Evolutionary conservation across 176 grass and related monocot species (phyloP).

Genomic region (Poa pratensis): DNA sequence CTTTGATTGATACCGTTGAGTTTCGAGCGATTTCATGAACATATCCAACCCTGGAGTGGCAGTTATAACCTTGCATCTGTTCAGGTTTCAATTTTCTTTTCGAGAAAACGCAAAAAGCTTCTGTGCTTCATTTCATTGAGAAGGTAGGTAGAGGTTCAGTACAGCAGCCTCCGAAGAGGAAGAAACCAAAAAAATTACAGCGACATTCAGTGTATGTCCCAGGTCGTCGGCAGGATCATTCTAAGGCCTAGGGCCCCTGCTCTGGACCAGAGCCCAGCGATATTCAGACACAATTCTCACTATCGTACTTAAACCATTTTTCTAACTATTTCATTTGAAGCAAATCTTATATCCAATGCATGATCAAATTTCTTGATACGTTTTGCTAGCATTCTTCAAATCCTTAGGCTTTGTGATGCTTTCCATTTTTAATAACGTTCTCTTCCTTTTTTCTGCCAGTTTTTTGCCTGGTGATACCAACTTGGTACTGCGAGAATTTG

Average conservation of each 20-base stretch:
- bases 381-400: background rate
- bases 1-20: constrained; percentile 1
- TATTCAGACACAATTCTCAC: constrained; percentile 8
- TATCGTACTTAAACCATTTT: background rate
- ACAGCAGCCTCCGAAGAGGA: too few relatives aligned
- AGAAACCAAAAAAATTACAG: too few relatives aligned
- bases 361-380: background rate
- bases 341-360: background rate
- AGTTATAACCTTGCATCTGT: background rate
- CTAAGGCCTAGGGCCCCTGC: too few relatives aligned
- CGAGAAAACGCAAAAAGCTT: too few relatives aligned
- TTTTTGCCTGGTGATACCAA: constrained; percentile 79
- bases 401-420: background rate
- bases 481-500: constrained; percentile 83
- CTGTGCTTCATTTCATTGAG: too few relatives aligned
- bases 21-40: background rate
- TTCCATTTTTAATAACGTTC: constrained; percentile 14
- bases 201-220: too few relatives aligned
- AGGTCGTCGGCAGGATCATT: too few relatives aligned
- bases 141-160: too few relatives aligned
- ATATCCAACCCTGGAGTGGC: background rate
- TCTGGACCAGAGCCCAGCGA: too few relatives aligned
- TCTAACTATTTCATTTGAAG: background rate
- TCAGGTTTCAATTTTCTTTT: background rate
- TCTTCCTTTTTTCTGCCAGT: constrained; percentile 42